These are phyloP conservation scores for Sporothrix protearum DNA, from an alignment of 2,329 filamentous ascomycete genomes.

Conservation along the genomic window DNA sequence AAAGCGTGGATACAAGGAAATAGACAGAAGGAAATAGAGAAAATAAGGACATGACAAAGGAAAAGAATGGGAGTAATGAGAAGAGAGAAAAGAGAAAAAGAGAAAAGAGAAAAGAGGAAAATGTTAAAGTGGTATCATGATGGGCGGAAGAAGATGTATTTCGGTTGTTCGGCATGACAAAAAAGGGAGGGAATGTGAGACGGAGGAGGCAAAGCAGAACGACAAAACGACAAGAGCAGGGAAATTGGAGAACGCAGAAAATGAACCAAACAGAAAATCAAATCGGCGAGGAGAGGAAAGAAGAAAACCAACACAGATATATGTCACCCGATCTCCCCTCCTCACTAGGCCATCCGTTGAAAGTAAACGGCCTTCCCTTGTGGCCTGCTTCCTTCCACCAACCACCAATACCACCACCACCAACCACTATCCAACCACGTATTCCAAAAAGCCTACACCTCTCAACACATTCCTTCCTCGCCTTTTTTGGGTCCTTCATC, in stretches of 20 bases:
- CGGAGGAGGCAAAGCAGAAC: constrained; percentile 26
- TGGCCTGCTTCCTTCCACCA: constrained; percentile 8
- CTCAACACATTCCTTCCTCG: constrained; percentile 26
- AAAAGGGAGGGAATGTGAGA: neutral
- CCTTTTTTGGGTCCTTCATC: constrained; percentile 30
- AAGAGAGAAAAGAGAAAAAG: no score
- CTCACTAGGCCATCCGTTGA: neutral
- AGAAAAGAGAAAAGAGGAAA: constrained; percentile 12
- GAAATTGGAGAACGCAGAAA: neutral
- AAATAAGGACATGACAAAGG: neutral
- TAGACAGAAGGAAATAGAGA: neutral
- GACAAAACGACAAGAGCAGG: constrained; percentile 14
- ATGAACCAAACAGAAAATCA: neutral
- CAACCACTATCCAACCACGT: constrained; percentile 16
- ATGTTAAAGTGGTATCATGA: constrained; percentile 32
- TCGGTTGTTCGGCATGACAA: constrained; percentile 27
- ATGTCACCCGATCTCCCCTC: neutral
- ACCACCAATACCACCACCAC: neutral
- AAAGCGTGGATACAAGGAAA: neutral
- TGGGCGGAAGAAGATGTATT: constrained; percentile 13
- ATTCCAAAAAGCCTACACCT: constrained; percentile 21
- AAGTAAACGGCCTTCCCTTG: neutral
- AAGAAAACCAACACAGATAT: neutral
- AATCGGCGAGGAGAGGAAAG: neutral
- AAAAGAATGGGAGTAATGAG: neutral